Evolutionary conservation across 2,329 filamentous ascomycete species (phyloP).

Genomic region (Cylindrodendrum hubeiense): DNA sequence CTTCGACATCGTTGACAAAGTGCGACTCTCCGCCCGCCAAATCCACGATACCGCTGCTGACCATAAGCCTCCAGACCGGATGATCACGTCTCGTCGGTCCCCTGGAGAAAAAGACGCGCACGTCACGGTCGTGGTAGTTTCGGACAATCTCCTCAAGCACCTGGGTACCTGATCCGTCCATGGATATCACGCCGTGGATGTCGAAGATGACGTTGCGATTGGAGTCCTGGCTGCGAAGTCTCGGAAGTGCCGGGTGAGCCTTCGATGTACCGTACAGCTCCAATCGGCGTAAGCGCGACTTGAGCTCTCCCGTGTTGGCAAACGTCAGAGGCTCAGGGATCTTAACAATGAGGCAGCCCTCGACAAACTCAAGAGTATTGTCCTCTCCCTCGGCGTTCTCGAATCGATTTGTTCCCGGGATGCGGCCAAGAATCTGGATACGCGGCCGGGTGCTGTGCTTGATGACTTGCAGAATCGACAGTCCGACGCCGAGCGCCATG

Average conservation of each 20-base stretch:
- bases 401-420: conserved; percentile 85
- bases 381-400: conserved; percentile 85
- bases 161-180: conserved; percentile 94
- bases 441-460: conserved; percentile 91
- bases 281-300: conserved; percentile 82
- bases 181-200: conserved; percentile 94
- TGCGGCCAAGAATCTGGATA: conserved; percentile 94
- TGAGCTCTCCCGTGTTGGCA: conserved; percentile 94
- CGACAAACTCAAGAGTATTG: conserved; percentile 85
- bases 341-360: conserved; percentile 95
- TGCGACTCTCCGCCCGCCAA: conserved; percentile 81
- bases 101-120: conserved; percentile 80
- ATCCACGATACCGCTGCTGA: conserved; percentile 85
- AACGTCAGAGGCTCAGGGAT: conserved; percentile 97
- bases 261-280: conserved; percentile 90
- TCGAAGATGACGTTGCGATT: conserved; percentile 97
- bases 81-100: conserved; percentile 61
- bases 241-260: conserved; percentile 89
- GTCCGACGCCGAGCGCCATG: conserved; percentile 92
- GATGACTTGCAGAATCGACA: conserved; percentile 91
- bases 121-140: conserved; percentile 80
- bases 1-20: conserved; percentile 86
- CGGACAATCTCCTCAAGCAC: conserved; percentile 91
- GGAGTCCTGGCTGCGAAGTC: conserved; percentile 80
- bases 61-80: conserved; percentile 79